Percentiles rank a stretch among this genome's conserved stretches.
These are phyloP conservation scores for Cerrena zonata DNA, from an alignment of 1,284 basidiomycete species.

Conservation along the genomic window DNA sequence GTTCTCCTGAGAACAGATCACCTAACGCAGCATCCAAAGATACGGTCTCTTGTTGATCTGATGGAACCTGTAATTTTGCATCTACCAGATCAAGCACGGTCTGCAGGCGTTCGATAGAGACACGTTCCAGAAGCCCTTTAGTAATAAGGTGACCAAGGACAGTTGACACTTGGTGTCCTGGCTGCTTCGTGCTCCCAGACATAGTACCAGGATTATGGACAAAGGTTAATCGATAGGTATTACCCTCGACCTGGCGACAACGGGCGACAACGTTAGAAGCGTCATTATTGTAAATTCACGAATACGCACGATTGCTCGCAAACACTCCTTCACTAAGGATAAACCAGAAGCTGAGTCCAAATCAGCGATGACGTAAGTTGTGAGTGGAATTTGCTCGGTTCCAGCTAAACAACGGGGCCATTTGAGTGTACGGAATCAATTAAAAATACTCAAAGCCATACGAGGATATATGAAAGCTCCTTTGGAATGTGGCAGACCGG, in stretches of 20 bases:
- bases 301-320: conserved; percentile 57
- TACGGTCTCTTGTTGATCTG: conserved; percentile 17
- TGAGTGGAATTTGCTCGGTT: conserved; percentile 36
- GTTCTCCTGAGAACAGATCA: conserved; percentile 19
- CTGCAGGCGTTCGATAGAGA: conserved; percentile 35
- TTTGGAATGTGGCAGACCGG: conserved; percentile 32
- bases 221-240: conserved; percentile 52
- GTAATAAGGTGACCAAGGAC: conserved; percentile 43
- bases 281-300: neutral
- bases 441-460: conserved; percentile 28
- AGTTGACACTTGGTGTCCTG: conserved; percentile 28
- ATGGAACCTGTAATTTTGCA: conserved; percentile 25
- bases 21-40: conserved; percentile 33
- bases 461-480: conserved; percentile 61
- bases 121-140: conserved; percentile 33
- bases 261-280: conserved; percentile 1
- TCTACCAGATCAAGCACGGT: conserved; percentile 31
- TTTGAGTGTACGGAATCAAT: too few relatives aligned
- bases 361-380: conserved; percentile 74
- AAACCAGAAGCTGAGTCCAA: conserved; percentile 63
- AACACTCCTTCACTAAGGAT: conserved; percentile 52
- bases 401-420: conserved; percentile 26
- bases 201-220: conserved; percentile 51
- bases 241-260: conserved; percentile 34
- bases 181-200: conserved; percentile 13